Percentiles rank a stretch among this genome's conserved stretches.
phyloP scores from a whole-genome alignment of 2,329 filamentous ascomycete genomes.

The Fusarium luffae region DNA sequence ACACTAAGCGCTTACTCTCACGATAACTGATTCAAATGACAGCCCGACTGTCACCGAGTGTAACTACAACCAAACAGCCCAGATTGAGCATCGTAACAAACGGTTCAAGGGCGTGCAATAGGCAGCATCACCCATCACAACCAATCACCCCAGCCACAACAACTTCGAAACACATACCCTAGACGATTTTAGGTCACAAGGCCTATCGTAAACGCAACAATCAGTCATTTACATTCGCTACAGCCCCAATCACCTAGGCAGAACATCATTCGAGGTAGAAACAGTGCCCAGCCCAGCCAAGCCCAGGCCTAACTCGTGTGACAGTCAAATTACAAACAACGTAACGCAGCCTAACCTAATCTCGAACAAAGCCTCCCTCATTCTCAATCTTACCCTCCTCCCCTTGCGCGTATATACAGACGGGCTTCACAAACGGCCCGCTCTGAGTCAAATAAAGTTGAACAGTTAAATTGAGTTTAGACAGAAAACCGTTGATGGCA shows the following conservation, averaged over 20 bases:
- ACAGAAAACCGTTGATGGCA: conserved; percentile 20
- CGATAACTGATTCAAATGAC: neutral
- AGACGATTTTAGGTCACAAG: conserved; percentile 16
- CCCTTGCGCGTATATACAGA: neutral
- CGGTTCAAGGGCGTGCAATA: neutral
- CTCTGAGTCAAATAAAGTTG: neutral
- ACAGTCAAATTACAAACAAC: conserved; percentile 17
- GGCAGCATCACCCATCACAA: neutral
- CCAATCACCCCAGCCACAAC: neutral
- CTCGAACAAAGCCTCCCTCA: neutral
- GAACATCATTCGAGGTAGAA: neutral
- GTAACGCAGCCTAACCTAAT: neutral
- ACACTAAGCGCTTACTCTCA: neutral
- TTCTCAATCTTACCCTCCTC: neutral
- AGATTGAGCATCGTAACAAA: neutral
- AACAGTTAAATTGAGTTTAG: neutral
- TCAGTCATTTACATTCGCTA: conserved; percentile 3
- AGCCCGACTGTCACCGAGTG: neutral
- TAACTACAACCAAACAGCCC: neutral
- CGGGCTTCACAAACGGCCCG: conserved; percentile 6
- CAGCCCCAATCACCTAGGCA: conserved; percentile 1
- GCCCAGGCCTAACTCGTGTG: conserved; percentile 5
- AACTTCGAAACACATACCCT: conserved; percentile 14
- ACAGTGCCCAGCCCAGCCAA: neutral
- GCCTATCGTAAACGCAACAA: conserved; percentile 1